phyloP scores from a whole-genome alignment of 257 asterid species.

The Plantago major region DNA sequence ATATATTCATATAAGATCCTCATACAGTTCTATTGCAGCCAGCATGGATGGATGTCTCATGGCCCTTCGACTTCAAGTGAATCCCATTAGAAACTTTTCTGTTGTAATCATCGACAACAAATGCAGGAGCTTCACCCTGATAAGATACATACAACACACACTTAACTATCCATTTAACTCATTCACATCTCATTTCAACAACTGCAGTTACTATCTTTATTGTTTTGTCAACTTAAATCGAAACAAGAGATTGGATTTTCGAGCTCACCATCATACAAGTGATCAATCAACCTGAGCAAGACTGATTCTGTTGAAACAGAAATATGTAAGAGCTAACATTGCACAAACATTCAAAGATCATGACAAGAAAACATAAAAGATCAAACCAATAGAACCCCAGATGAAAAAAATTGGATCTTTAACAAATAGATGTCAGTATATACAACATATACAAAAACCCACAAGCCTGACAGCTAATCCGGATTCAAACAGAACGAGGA shows the following conservation, averaged over 20 bases:
- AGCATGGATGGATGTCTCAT: conserved; percentile 35
- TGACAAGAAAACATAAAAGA: background rate
- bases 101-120: conserved; percentile 47
- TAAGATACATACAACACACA: no score
- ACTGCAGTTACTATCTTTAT: background rate
- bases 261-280: conserved; percentile 62
- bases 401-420: background rate
- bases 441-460: conserved; percentile 2
- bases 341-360: conserved; percentile 6
- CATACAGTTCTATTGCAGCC: conserved; percentile 64
- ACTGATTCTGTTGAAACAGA: conserved; percentile 37
- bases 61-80: conserved; percentile 41
- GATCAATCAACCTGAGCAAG: conserved; percentile 35
- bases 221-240: background rate
- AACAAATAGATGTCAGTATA: background rate
- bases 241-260: conserved; percentile 16
- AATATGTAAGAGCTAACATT: conserved; percentile 20
- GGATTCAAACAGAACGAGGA: background rate
- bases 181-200: background rate
- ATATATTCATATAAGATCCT: conserved; percentile 22
- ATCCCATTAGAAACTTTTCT: conserved; percentile 33
- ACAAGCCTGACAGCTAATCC: background rate
- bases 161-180: conserved; percentile 10
- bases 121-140: conserved; percentile 93
- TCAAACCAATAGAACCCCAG: background rate